These are phyloP conservation scores for Salvia rosmarinus DNA, from an alignment of 257 asterid genomes.

Conservation along the genomic window DNA sequence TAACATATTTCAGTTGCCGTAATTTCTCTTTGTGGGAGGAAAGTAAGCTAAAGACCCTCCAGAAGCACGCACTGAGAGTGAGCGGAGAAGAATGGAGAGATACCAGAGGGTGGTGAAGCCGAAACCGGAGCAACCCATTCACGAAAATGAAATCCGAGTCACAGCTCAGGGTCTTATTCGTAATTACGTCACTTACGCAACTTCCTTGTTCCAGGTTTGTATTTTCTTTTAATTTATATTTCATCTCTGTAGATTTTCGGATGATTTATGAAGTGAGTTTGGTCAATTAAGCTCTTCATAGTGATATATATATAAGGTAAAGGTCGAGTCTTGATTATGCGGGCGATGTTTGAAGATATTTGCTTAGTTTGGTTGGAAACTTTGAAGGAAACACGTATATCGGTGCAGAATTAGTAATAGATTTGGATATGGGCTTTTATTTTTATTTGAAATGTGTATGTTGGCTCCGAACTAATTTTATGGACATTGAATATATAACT, in stretches of 20 bases:
- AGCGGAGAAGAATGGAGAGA: slow-evolving; percentile 53
- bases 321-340: slow-evolving; percentile 6
- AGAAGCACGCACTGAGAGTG: slow-evolving; percentile 12
- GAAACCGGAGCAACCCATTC: slow-evolving; percentile 49
- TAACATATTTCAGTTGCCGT: slow-evolving; percentile 9
- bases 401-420: background rate
- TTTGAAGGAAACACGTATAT: background rate
- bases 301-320: background rate
- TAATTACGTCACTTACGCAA: slow-evolving; percentile 60
- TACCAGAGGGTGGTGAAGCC: slow-evolving; percentile 65
- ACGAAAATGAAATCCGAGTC: slow-evolving; percentile 67
- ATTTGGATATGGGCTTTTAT: background rate
- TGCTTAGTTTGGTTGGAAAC: slow-evolving; percentile 7
- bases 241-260: background rate
- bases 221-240: background rate
- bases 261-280: background rate
- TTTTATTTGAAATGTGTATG: background rate
- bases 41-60: slow-evolving; percentile 29
- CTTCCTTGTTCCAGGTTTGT: slow-evolving; percentile 59
- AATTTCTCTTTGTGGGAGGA: slow-evolving; percentile 16
- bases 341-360: background rate
- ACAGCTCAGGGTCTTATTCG: slow-evolving; percentile 66
- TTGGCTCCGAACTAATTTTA: background rate
- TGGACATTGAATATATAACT: too few species aligned
- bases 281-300: background rate